Base-by-base conservation (phyloP, 2,329 filamentous ascomycete species). In the Claviceps sp. region DNA sequence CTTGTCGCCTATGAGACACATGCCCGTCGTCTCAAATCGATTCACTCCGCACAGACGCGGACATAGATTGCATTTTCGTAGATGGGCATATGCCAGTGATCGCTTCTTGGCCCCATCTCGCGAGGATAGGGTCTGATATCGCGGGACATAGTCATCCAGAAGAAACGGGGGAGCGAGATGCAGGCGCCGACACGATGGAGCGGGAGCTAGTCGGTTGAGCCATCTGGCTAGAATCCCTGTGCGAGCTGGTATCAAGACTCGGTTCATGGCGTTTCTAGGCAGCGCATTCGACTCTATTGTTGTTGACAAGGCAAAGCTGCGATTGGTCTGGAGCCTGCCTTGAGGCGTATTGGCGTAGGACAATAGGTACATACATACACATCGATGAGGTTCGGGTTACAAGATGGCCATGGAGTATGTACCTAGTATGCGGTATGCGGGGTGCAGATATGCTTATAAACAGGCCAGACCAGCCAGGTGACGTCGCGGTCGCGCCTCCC, bases 51-150 rank as follows among this genome's bases (percentile, higher is more conserved):
- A 93, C 46, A 80, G 70, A 13, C 86, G 76, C 2, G 88, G 87
- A 59, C 87, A 94, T 7, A 94, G 74, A 60, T 93, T 94, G 69
- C 87, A 94, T 52, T 89, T 81, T 13, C 77, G 72, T 30, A 94
- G 72, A 63, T 94, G 87, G 1, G 81, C 80, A 60, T 90, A 88
- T 1, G 87, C 86, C 19, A 72, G 69, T 1, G 82, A 84, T 11
- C 85, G 80, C 64, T 94, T 94, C 69, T 81, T 82, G 1, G 85
- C 75, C 4, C 80, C 82, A 50, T 90, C 83, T 3, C 78, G 65
- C 1, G 84, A 79, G 2, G 81, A 81, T 13, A 93, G 73, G 4
- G 78, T 73, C 58, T 84, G 77, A 62, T 89, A 89, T 48, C 83
- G 79, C 1, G 87, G 87, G 13, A 78, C 78, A 65, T 93, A 88